Conservation (phyloP, 331 rosid genomes). For the Quercus lobata region DNA sequence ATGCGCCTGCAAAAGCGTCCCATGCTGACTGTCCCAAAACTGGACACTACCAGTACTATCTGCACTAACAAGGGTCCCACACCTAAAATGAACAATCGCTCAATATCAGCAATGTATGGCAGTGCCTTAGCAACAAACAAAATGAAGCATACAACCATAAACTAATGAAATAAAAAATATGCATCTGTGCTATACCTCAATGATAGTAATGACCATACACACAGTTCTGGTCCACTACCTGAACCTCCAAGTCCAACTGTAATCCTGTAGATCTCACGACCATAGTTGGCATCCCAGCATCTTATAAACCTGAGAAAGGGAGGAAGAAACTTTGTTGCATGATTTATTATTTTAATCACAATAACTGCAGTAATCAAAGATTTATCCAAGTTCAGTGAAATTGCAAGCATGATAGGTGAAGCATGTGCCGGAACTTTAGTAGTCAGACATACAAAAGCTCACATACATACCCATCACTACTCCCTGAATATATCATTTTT, state of each 20-base stretch:
- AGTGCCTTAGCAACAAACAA: constrained; percentile 4
- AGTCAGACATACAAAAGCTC: background rate
- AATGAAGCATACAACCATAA: background rate
- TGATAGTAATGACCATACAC: constrained; percentile 82
- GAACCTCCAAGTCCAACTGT: constrained; percentile 88
- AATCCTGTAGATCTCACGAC: constrained; percentile 75
- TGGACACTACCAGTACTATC: constrained; percentile 97
- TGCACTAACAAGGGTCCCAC: constrained; percentile 94
- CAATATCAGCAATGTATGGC: constrained; percentile 14
- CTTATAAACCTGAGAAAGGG: constrained; percentile 55
- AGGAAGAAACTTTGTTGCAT: background rate
- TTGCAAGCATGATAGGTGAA: background rate
- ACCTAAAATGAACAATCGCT: constrained; percentile 45
- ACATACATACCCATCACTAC: constrained; percentile 81
- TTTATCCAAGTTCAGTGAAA: background rate
- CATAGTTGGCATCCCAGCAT: constrained; percentile 70
- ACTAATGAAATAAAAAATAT: background rate
- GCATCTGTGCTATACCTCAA: constrained; percentile 52
- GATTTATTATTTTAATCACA: background rate
- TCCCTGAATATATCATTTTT: constrained; percentile 71
- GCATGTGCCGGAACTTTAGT: background rate
- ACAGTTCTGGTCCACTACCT: constrained; percentile 68
- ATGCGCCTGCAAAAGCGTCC: constrained; percentile 79
- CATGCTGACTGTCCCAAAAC: constrained; percentile 86
- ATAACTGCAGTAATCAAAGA: background rate